Percentiles rank a stretch among this genome's conserved stretches.
Evolutionary conservation across 768 basidiomycete genomes (phyloP).

Genomic region (Rubroboletus pulcherrimus): DNA sequence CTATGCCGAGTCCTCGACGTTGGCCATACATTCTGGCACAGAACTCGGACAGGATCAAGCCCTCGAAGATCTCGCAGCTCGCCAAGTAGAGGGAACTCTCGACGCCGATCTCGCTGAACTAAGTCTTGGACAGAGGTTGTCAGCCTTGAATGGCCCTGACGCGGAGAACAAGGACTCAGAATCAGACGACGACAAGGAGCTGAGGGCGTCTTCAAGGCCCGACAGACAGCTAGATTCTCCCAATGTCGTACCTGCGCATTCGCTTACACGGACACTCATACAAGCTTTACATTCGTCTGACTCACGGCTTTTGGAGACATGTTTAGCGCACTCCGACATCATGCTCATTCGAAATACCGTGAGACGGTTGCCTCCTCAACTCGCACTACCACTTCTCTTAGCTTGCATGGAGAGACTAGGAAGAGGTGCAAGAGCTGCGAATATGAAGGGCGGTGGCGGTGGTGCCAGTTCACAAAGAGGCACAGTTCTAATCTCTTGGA

Average conservation of each 20-base stretch:
- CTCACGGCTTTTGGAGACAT: constrained; percentile 80
- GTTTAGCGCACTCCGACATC: constrained; percentile 79
- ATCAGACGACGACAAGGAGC: constrained; percentile 48
- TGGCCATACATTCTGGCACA: constrained; percentile 65
- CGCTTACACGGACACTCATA: constrained; percentile 88
- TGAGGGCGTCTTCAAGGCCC: constrained; percentile 22
- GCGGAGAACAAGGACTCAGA: constrained; percentile 36
- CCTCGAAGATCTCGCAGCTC: constrained; percentile 46
- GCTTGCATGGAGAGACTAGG: constrained; percentile 89
- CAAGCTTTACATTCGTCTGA: constrained; percentile 97
- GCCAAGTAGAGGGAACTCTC: constrained; percentile 62
- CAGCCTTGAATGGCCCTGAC: constrained; percentile 55
- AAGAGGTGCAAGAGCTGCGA: constrained; percentile 63
- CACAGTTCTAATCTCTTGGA: constrained; percentile 67
- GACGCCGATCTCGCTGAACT: constrained; percentile 88
- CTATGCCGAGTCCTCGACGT: constrained; percentile 58
- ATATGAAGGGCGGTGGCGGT: constrained; percentile 73
- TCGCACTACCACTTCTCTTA: constrained; percentile 80
- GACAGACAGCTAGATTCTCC: constrained; percentile 26
- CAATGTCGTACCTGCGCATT: constrained; percentile 68
- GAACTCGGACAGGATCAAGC: constrained; percentile 57
- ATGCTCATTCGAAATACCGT: constrained; percentile 84
- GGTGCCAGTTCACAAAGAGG: constrained; percentile 79
- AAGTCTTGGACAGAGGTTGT: constrained; percentile 85
- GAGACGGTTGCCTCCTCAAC: constrained; percentile 76